Percentiles rank a stretch among this genome's conserved stretches.
phyloP scores from a whole-genome alignment of 371 early-diverging fungal species.

The Blyttiomyces sp. region DNA sequence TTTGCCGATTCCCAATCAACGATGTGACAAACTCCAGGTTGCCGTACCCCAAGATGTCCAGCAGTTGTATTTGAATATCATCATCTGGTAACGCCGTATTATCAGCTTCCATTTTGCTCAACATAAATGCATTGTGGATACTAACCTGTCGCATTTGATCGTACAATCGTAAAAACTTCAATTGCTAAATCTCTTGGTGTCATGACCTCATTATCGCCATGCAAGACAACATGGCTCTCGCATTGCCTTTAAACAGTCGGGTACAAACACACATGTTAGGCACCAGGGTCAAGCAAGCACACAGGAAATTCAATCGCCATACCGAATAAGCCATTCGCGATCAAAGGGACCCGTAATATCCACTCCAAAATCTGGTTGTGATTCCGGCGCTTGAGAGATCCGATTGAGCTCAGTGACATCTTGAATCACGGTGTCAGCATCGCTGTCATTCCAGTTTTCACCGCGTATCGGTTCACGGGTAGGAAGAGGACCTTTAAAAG shows the following conservation, averaged over 20 bases:
- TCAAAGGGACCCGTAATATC: conserved; percentile 8
- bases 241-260: conserved; percentile 27
- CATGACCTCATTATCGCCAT: conserved; percentile 16
- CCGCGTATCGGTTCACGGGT: too few species aligned
- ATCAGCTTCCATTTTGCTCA: neutral
- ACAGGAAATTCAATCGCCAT: neutral
- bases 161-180: conserved; percentile 41
- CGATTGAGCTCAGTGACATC: neutral
- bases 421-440: conserved; percentile 9
- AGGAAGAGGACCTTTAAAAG: too few species aligned
- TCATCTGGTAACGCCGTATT: conserved; percentile 21
- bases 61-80: conserved; percentile 34
- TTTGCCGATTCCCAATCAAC: conserved; percentile 26
- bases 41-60: conserved; percentile 41
- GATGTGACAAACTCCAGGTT: conserved; percentile 40
- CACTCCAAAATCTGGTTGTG: neutral
- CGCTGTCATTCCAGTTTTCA: conserved; percentile 18
- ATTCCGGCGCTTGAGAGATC: neutral
- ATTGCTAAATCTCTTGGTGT: conserved; percentile 36
- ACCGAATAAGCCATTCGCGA: conserved; percentile 31
- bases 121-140: too few species aligned
- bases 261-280: neutral
- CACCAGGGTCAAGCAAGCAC: neutral
- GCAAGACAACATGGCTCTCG: conserved; percentile 21
- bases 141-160: conserved; percentile 18